Base-by-base conservation (phyloP, 345 rosid genomes). In the Rhodomyrtus tomentosa region DNA sequence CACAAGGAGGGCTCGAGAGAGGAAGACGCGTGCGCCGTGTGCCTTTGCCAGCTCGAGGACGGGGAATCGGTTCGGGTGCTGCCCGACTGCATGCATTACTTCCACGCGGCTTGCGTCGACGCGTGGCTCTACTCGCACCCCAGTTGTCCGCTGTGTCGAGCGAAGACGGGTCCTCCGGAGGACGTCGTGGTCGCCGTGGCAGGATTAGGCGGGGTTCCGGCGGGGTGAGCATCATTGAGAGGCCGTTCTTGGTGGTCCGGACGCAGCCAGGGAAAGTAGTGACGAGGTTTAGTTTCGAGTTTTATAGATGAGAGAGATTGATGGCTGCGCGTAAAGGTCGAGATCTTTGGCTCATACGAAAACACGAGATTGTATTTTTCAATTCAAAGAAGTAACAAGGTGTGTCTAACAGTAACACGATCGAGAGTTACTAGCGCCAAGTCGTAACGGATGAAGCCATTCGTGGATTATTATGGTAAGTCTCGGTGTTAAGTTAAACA, bases 111-210 rank as follows among this genome's bases (percentile, higher is more conserved):
- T 13, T 93, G 95, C 82, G 89, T 93, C 21, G 92, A 93, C 83
- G 85, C 72, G 86, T 91, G 95, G 94, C 88, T 91, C 8, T 52
- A 54, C 51, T 90, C 90, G 12, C 95, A 90, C 54, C 82, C 93
- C 3, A 90, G 82, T 84, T 93, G 93, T 83, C 94, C 94, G 0
- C 90, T 90, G 27, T 92, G 94, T 81, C 89, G 94, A 32, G 88
- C 90, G 42, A 72, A 85, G 32, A 49, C 87, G 9, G 22, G 4
- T 29, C 84, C 84, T 53, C 79, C 76, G 0, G 85, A 27, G 7
- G 80, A 82, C 6, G 50, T 53, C 13, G 13, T 22, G 22, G 11
- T 68, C 13, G 11, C 76, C 3, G 9, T 32, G 76, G 76, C 24
- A 24, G 76, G 32, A 68, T 32, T 68, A 24, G 24, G 42, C 45